Evolutionary conservation across 495 filamentous ascomycete genomes (phyloP).

Genomic region (Aspergillus coremiiformis): DNA sequence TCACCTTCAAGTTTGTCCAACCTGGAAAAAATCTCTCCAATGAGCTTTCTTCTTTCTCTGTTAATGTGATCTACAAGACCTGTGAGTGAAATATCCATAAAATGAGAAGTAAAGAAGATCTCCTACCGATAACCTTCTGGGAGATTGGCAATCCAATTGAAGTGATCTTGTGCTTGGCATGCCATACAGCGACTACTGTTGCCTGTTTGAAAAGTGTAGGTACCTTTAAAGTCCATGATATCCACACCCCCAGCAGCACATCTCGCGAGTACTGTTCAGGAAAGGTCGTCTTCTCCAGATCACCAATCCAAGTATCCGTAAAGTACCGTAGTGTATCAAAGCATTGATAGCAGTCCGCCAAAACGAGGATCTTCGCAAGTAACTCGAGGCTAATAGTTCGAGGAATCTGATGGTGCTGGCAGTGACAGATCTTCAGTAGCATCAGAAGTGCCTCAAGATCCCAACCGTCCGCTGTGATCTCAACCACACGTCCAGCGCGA

Average conservation of each 20-base stretch:
- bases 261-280: background rate
- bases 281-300: background rate
- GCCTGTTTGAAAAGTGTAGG: background rate
- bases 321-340: background rate
- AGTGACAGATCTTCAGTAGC: conserved; percentile 46
- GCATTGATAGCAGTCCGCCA: conserved; percentile 47
- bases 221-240: background rate
- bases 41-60: background rate
- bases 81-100: background rate
- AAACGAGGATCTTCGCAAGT: conserved; percentile 41
- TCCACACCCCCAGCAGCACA: background rate
- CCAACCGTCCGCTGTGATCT: conserved; percentile 29
- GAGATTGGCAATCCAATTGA: background rate
- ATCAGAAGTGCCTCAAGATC: conserved; percentile 39
- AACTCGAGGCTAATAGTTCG: conserved; percentile 32
- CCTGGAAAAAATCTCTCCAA: background rate
- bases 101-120: no score
- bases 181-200: background rate
- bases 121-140: background rate
- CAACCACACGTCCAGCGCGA: conserved; percentile 31
- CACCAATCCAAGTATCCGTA: background rate
- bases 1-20: background rate
- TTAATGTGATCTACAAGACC: background rate
- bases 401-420: conserved; percentile 36
- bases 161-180: background rate